phyloP scores from a whole-genome alignment of 2,329 filamentous ascomycete genomes.

The Aspergillus udagawae region DNA sequence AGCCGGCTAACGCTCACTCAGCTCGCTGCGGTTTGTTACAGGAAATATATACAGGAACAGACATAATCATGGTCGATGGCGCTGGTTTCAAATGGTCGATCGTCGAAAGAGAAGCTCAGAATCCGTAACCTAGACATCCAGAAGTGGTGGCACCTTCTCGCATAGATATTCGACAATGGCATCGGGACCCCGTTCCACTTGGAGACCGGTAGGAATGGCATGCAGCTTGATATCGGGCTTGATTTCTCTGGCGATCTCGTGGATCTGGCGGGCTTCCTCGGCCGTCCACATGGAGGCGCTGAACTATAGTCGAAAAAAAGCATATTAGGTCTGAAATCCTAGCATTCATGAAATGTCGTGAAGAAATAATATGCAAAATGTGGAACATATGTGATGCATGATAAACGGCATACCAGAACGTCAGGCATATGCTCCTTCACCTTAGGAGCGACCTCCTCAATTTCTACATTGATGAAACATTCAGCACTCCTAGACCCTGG shows the following conservation, averaged over 20 bases:
- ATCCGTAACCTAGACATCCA: constrained; percentile 26
- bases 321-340: constrained; percentile 8
- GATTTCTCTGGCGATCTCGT: constrained; percentile 33
- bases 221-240: constrained; percentile 40
- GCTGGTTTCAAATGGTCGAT: not conserved
- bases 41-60: not conserved
- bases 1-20: too few relatives aligned
- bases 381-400: not conserved
- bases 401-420: constrained; percentile 45
- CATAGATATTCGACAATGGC: constrained; percentile 41
- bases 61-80: not conserved
- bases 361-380: constrained; percentile 8
- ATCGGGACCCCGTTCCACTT: constrained; percentile 41
- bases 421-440: constrained; percentile 53
- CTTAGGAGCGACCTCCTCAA: constrained; percentile 53
- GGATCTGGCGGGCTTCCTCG: constrained; percentile 37
- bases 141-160: constrained; percentile 37
- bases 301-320: constrained; percentile 43
- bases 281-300: constrained; percentile 58
- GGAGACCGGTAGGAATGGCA: constrained; percentile 40
- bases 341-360: not conserved
- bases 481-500: not conserved
- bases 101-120: not conserved
- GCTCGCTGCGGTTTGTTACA: not conserved
- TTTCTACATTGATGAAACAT: constrained; percentile 27